These are phyloP conservation scores for Pythium apleroticum DNA, from an alignment of 352 stramenopile species.

Conservation along the genomic window DNA sequence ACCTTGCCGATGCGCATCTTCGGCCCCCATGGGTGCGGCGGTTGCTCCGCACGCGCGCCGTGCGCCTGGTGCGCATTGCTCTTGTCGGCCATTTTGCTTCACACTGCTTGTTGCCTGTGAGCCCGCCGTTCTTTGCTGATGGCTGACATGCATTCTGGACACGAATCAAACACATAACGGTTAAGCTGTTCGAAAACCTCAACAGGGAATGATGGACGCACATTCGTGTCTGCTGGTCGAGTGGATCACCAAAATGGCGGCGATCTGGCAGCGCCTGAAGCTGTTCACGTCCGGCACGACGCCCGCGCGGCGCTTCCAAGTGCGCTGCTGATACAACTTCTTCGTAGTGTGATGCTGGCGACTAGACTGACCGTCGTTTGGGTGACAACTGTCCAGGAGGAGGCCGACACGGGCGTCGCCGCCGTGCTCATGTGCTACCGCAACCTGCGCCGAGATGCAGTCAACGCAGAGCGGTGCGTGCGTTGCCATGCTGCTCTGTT, in stretches of 20 bases:
- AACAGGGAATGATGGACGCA: neutral
- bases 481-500: neutral
- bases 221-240: neutral
- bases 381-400: slow-evolving; percentile 45
- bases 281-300: slow-evolving; percentile 78
- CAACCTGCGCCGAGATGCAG: slow-evolving; percentile 49
- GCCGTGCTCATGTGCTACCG: slow-evolving; percentile 81
- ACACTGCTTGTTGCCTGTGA: slow-evolving; percentile 4
- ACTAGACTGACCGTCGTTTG: neutral
- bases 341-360: neutral
- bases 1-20: slow-evolving; percentile 85
- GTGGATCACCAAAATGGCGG: slow-evolving; percentile 44
- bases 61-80: neutral
- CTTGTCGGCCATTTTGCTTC: slow-evolving; percentile 18
- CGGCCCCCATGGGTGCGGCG: slow-evolving; percentile 70
- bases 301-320: slow-evolving; percentile 80
- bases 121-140: slow-evolving; percentile 17
- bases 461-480: slow-evolving; percentile 48
- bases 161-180: slow-evolving; percentile 17
- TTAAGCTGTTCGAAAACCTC: neutral
- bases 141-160: slow-evolving; percentile 21
- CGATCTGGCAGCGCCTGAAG: slow-evolving; percentile 71
- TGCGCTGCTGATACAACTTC: slow-evolving; percentile 15
- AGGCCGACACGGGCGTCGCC: slow-evolving; percentile 73
- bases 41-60: slow-evolving; percentile 17